phyloP scores from a whole-genome alignment of 257 asterid genomes.

The Paraleonurus japonicus region DNA sequence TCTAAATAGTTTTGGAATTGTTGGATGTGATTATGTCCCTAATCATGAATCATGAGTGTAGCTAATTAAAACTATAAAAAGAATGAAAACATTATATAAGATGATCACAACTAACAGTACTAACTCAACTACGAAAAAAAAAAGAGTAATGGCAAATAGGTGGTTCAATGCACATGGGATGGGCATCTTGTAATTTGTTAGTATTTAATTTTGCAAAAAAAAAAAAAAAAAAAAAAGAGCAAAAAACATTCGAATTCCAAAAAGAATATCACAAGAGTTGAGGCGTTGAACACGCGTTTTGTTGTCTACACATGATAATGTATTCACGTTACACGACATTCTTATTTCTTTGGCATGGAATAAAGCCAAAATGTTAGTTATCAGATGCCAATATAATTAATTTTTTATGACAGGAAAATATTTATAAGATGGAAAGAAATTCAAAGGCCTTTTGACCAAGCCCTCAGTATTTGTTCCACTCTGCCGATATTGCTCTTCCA shows the following conservation, averaged over 20 bases:
- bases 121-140: no score
- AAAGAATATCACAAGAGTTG: slow-evolving; percentile 3
- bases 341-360: not conserved
- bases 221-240: not conserved
- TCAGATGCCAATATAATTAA: not conserved
- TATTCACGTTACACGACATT: slow-evolving; percentile 25
- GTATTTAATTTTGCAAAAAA: no score
- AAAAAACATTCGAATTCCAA: not conserved
- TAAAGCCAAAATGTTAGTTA: slow-evolving; percentile 23
- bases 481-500: slow-evolving; percentile 12
- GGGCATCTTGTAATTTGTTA: not conserved
- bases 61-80: no score
- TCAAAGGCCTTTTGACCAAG: slow-evolving; percentile 12
- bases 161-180: not conserved
- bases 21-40: no score
- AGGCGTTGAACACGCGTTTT: slow-evolving; percentile 38
- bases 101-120: no score
- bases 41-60: no score
- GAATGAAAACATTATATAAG: no score
- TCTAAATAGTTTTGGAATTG: no score
- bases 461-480: not conserved
- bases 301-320: slow-evolving; percentile 14
- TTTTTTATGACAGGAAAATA: not conserved
- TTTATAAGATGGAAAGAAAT: not conserved
- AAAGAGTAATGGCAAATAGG: not conserved